phyloP scores from a whole-genome alignment of 805 yeast genomes.

The Candida chilensis region DNA sequence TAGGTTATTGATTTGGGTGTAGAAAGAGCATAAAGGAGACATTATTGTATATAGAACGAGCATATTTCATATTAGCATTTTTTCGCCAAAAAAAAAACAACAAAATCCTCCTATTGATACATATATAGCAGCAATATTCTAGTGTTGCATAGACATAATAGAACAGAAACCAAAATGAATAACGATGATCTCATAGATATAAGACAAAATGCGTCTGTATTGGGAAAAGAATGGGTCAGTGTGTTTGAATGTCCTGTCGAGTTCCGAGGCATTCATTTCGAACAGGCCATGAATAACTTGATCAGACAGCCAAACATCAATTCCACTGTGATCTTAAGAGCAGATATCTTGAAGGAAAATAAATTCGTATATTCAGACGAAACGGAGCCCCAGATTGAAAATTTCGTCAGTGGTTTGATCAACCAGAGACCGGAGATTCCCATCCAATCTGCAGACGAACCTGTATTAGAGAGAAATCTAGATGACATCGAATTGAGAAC shows the following conservation, averaged over 20 bases:
- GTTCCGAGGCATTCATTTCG: constrained; percentile 50
- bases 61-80: too few relatives aligned
- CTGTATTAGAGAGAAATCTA: constrained; percentile 13
- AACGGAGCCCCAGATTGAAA: constrained; percentile 10
- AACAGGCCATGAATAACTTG: constrained; percentile 68
- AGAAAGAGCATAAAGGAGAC: too few relatives aligned
- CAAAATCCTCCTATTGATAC: too few relatives aligned
- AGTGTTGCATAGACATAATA: too few relatives aligned
- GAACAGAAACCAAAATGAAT: too few relatives aligned
- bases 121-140: too few relatives aligned
- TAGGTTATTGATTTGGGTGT: too few relatives aligned
- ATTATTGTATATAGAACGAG: too few relatives aligned
- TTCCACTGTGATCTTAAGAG: constrained; percentile 83
- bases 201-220: constrained; percentile 23
- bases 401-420: constrained; percentile 11
- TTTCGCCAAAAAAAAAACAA: too few relatives aligned
- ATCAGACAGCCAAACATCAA: constrained; percentile 83
- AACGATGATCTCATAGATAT: constrained; percentile 12
- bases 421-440: constrained; percentile 21
- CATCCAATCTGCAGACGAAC: constrained; percentile 2
- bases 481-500: constrained; percentile 30
- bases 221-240: constrained; percentile 60
- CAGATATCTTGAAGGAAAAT: constrained; percentile 62
- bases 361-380: constrained; percentile 26
- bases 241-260: constrained; percentile 39